Conservation (phyloP, 441 rosid genomes). For the Bocquillonia castaneifolia region DNA sequence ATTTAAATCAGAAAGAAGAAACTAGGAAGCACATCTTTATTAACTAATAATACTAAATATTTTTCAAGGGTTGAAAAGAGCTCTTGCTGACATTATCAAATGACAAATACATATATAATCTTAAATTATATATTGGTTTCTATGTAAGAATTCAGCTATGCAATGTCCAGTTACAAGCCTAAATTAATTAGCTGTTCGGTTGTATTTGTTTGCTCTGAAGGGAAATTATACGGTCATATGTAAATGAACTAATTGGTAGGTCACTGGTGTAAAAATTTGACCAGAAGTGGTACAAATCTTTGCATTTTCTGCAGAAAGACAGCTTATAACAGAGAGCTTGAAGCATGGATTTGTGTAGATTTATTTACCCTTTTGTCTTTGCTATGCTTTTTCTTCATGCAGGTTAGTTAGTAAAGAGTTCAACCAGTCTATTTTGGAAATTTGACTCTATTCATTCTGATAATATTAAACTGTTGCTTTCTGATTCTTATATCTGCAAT, state of each 20-base stretch:
- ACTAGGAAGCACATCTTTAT: not conserved
- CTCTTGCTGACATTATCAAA: not conserved
- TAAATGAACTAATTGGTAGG: not conserved
- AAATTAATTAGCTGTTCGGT: not conserved
- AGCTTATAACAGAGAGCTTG: not conserved
- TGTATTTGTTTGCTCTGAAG: not conserved
- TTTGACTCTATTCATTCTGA: conserved; percentile 3
- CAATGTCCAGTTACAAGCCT: not conserved
- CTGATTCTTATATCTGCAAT: not conserved
- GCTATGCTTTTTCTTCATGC: conserved; percentile 27
- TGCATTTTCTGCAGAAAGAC: not conserved
- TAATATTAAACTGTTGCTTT: not conserved
- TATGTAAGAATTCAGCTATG: not conserved
- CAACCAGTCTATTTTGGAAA: not conserved
- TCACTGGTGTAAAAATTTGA: not conserved
- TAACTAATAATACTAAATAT: not conserved
- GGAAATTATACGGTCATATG: not conserved
- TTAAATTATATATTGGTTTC: not conserved
- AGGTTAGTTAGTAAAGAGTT: conserved; percentile 23
- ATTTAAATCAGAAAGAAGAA: not conserved
- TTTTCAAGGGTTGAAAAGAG: not conserved
- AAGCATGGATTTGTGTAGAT: conserved; percentile 19
- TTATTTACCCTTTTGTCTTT: conserved; percentile 15
- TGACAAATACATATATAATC: not conserved
- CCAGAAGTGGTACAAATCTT: not conserved